Evolutionary conservation across 192 early-diverging fungal species (phyloP).

Genomic region (Hyaloraphidium curvatum): DNA sequence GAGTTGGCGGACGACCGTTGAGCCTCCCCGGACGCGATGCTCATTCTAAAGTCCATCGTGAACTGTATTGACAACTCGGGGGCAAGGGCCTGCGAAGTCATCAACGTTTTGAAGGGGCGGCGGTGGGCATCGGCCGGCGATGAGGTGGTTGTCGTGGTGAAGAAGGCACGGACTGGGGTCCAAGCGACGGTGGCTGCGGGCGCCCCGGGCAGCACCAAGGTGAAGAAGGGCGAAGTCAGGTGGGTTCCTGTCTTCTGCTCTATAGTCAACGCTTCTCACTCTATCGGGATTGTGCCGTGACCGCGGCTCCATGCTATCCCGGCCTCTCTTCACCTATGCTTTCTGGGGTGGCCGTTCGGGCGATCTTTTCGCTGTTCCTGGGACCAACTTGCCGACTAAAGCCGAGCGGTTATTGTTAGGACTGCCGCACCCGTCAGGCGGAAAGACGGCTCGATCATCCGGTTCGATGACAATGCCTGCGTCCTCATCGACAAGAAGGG

Average conservation of each 20-base stretch:
- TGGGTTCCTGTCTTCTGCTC: too few relatives aligned
- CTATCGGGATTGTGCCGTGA: too few relatives aligned
- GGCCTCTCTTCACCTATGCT: too few relatives aligned
- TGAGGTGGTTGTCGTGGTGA: constrained; percentile 89
- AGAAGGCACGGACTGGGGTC: constrained; percentile 56
- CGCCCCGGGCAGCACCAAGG: constrained; percentile 32
- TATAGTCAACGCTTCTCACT: too few relatives aligned
- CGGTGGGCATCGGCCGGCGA: constrained; percentile 38
- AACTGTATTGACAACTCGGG: constrained; percentile 98
- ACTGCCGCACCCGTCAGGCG: constrained; percentile 73
- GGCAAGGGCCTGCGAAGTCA: constrained; percentile 81
- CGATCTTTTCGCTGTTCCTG: too few relatives aligned
- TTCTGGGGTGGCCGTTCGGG: too few relatives aligned
- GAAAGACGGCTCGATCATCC: constrained; percentile 75
- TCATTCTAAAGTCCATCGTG: constrained; percentile 57
- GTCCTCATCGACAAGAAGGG: constrained; percentile 5
- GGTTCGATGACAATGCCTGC: constrained; percentile 94
- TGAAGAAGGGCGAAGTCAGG: constrained; percentile 86
- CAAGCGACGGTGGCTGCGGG: constrained; percentile 2
- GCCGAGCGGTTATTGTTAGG: constrained; percentile 70
- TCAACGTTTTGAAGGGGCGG: constrained; percentile 37
- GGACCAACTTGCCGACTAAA: too few relatives aligned
- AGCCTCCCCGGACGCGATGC: constrained; percentile 29
- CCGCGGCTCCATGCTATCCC: too few relatives aligned
- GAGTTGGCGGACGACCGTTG: too few relatives aligned